Percentiles rank a stretch among this genome's conserved stretches.
These are phyloP conservation scores for Kitagawia praeruptora DNA, from an alignment of 129 eudicot species.

Conservation along the genomic window DNA sequence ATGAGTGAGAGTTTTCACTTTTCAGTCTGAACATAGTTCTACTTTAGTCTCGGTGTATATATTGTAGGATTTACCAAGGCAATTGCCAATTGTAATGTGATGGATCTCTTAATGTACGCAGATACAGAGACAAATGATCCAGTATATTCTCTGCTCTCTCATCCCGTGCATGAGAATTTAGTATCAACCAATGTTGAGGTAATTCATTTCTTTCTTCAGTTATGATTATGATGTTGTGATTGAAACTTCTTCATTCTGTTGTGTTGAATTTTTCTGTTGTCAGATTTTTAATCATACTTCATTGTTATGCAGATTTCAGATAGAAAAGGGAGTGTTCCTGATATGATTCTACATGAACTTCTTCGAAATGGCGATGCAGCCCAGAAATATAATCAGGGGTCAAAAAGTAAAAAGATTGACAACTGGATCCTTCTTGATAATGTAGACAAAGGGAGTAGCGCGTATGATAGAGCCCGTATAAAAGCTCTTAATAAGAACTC, in stretches of 20 bases:
- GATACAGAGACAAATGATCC: slow-evolving; percentile 50
- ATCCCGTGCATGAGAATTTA: slow-evolving; percentile 58
- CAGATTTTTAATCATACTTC: not conserved
- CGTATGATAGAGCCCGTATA: slow-evolving; percentile 23
- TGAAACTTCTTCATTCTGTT: slow-evolving; percentile 8
- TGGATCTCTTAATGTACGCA: slow-evolving; percentile 16
- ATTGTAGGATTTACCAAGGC: too few species aligned
- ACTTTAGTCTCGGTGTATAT: too few species aligned
- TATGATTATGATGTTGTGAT: not conserved
- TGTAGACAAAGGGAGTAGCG: slow-evolving; percentile 39
- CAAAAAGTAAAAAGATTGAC: slow-evolving; percentile 54
- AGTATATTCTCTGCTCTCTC: slow-evolving; percentile 51
- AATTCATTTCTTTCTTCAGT: not conserved
- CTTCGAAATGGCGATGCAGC: slow-evolving; percentile 69
- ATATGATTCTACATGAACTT: slow-evolving; percentile 32
- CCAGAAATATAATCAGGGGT: slow-evolving; percentile 64
- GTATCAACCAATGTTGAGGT: slow-evolving; percentile 35
- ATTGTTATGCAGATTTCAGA: slow-evolving; percentile 26
- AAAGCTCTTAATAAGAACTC: slow-evolving; percentile 42
- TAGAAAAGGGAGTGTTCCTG: slow-evolving; percentile 28
- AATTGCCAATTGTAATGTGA: slow-evolving; percentile 1
- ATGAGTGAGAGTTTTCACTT: too few species aligned
- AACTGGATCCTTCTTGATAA: slow-evolving; percentile 73
- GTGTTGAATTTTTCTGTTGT: not conserved
- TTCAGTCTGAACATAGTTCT: too few species aligned